These are phyloP conservation scores for Hericium rajendrae DNA, from an alignment of 768 basidiomycete genomes.

Conservation along the genomic window DNA sequence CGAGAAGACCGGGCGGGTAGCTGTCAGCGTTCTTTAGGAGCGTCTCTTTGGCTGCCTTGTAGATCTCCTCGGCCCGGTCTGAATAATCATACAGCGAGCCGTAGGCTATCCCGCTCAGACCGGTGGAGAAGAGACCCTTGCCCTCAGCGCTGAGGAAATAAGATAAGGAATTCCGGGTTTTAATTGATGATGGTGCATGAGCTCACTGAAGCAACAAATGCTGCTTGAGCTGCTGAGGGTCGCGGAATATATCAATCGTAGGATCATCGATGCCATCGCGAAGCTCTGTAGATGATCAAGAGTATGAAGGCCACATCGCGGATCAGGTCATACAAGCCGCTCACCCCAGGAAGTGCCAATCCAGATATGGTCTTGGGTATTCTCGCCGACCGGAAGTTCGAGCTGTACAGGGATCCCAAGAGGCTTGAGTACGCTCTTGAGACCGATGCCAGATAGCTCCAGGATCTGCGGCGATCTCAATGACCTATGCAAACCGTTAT, in stretches of 20 bases:
- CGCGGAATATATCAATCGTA: constrained; percentile 5
- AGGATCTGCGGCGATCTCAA: constrained; percentile 36
- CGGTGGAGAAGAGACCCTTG: background rate
- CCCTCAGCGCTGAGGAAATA: constrained; percentile 9
- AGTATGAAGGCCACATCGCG: background rate
- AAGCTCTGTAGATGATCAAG: constrained; percentile 2
- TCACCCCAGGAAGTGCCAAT: constrained; percentile 19
- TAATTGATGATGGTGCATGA: background rate
- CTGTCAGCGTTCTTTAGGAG: constrained; percentile 1
- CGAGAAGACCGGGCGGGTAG: constrained; percentile 4
- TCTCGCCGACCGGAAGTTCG: constrained; percentile 41
- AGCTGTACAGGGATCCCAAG: constrained; percentile 30
- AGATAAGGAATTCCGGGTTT: background rate
- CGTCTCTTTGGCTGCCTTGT: constrained; percentile 3
- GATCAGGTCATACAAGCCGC: background rate
- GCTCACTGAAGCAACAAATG: constrained; percentile 9
- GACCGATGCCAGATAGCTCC: constrained; percentile 50
- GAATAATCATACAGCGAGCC: constrained; percentile 2
- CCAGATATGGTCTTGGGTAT: constrained; percentile 42
- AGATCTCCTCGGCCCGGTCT: background rate
- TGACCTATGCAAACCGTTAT: constrained; percentile 16
- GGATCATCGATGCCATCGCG: constrained; percentile 5
- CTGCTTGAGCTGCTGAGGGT: constrained; percentile 1
- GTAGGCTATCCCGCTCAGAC: background rate
- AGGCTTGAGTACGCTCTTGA: constrained; percentile 27